A percentile compares a stretch with the other conserved stretches of the same genome.
Conservation (phyloP, 345 rosid genomes). For the Erysimum cheiranthoides region DNA sequence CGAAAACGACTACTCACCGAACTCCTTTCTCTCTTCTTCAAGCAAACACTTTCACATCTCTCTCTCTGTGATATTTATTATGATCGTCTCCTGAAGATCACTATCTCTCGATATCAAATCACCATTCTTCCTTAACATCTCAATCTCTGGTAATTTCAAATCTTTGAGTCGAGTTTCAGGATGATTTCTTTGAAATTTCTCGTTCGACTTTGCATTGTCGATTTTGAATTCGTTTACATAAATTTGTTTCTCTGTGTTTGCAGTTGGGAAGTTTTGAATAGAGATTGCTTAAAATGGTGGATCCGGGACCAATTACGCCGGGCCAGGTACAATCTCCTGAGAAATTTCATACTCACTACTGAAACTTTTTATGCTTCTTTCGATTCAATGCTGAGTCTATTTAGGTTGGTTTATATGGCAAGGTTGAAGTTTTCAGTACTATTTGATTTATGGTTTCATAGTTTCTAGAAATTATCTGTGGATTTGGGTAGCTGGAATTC, state of each 20-base stretch:
- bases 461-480: neutral
- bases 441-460: neutral
- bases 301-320: slow-evolving; percentile 72
- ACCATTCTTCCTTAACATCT: slow-evolving; percentile 14
- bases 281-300: slow-evolving; percentile 61
- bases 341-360: neutral
- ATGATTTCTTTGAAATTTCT: neutral
- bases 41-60: slow-evolving; percentile 56
- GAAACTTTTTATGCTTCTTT: neutral
- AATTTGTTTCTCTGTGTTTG: slow-evolving; percentile 13
- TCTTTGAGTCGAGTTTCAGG: neutral
- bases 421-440: neutral
- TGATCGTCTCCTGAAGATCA: slow-evolving; percentile 49
- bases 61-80: slow-evolving; percentile 42
- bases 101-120: slow-evolving; percentile 25
- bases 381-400: slow-evolving; percentile 26
- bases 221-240: slow-evolving; percentile 10
- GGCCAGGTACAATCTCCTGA: slow-evolving; percentile 63
- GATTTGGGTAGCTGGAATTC: neutral
- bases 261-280: slow-evolving; percentile 36
- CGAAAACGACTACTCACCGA: slow-evolving; percentile 68
- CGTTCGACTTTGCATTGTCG: slow-evolving; percentile 4
- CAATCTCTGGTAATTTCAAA: slow-evolving; percentile 44
- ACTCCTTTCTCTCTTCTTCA: slow-evolving; percentile 61
- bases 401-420: neutral